phyloP scores from a whole-genome alignment of 768 basidiomycete species.

The Rubroboletus satanas region DNA sequence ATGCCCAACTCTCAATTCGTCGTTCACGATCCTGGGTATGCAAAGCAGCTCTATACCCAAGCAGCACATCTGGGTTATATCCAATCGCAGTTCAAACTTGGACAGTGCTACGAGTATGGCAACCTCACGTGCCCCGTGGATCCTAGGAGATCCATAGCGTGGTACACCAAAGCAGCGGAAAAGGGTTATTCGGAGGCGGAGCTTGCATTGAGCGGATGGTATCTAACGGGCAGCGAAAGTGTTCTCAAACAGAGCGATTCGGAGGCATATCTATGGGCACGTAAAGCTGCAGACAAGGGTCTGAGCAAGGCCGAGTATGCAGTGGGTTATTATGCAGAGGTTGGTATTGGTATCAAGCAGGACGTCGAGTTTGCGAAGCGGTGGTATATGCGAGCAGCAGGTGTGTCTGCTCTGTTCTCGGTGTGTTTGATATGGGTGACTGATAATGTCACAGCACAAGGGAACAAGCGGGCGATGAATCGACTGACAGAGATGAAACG shows the following conservation, averaged over 20 bases:
- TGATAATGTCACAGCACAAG: conserved; percentile 65
- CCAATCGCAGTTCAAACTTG: conserved; percentile 92
- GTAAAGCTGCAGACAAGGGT: conserved; percentile 94
- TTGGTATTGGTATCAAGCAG: conserved; percentile 95
- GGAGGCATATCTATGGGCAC: conserved; percentile 98
- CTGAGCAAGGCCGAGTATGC: conserved; percentile 97
- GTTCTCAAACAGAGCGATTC: conserved; percentile 97
- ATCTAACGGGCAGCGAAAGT: conserved; percentile 91
- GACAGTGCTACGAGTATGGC: conserved; percentile 94
- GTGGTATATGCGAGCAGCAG: conserved; percentile 99
- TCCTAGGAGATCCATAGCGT: conserved; percentile 90
- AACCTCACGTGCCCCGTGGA: conserved; percentile 85
- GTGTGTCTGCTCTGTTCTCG: conserved; percentile 43
- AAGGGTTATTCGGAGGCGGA: conserved; percentile 95
- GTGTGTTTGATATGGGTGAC: neutral
- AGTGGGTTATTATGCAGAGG: conserved; percentile 96
- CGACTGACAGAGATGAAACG: conserved; percentile 94
- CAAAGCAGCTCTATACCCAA: conserved; percentile 82
- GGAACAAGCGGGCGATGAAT: conserved; percentile 97
- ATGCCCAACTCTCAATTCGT: conserved; percentile 62
- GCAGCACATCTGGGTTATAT: conserved; percentile 92
- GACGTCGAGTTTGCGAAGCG: conserved; percentile 94
- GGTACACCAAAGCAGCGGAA: conserved; percentile 98
- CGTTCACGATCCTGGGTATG: conserved; percentile 74
- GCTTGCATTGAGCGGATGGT: conserved; percentile 96